phyloP scores from a whole-genome alignment of 352 stramenopile species.

The Aphanomyces astaci region DNA sequence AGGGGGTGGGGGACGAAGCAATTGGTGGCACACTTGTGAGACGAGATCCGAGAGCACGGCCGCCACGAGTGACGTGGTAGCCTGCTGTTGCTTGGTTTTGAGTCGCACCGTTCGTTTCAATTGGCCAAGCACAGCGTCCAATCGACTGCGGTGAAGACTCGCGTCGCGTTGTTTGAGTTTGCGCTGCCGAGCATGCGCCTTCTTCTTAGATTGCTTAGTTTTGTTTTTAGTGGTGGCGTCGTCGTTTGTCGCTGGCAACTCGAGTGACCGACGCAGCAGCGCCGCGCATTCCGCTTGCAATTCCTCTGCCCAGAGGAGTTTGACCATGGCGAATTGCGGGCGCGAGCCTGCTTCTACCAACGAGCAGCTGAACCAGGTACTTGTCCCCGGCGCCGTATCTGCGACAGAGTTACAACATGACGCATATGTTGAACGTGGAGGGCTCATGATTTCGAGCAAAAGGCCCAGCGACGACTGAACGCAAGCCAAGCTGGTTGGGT shows the following conservation, averaged over 20 bases:
- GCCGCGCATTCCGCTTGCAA: slow-evolving; percentile 62
- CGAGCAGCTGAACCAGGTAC: slow-evolving; percentile 15
- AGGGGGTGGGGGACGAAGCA: not conserved
- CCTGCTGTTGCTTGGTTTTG: slow-evolving; percentile 26
- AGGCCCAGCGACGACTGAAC: slow-evolving; percentile 6
- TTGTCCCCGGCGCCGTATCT: too few species aligned
- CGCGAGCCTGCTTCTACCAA: not conserved
- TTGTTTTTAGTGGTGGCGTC: not conserved
- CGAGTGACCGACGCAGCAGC: slow-evolving; percentile 33
- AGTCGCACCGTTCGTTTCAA: slow-evolving; percentile 29
- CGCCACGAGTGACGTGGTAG: slow-evolving; percentile 32
- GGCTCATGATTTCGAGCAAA: slow-evolving; percentile 13
- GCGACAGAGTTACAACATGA: too few species aligned
- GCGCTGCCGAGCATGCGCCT: slow-evolving; percentile 49
- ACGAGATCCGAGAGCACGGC: slow-evolving; percentile 24
- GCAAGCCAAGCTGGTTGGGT: not conserved
- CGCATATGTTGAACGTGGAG: too few species aligned
- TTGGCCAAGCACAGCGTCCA: slow-evolving; percentile 40
- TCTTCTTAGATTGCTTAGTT: slow-evolving; percentile 1
- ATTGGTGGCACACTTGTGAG: not conserved
- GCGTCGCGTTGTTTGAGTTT: slow-evolving; percentile 36
- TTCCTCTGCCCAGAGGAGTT: slow-evolving; percentile 61
- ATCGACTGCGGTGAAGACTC: slow-evolving; percentile 31
- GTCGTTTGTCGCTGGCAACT: not conserved
- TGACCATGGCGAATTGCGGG: slow-evolving; percentile 49